Evolutionary conservation across 805 yeast species (phyloP), one percentile per base, ranked within the genome.

Genomic region (Suhomyces pyralidae): DNA sequence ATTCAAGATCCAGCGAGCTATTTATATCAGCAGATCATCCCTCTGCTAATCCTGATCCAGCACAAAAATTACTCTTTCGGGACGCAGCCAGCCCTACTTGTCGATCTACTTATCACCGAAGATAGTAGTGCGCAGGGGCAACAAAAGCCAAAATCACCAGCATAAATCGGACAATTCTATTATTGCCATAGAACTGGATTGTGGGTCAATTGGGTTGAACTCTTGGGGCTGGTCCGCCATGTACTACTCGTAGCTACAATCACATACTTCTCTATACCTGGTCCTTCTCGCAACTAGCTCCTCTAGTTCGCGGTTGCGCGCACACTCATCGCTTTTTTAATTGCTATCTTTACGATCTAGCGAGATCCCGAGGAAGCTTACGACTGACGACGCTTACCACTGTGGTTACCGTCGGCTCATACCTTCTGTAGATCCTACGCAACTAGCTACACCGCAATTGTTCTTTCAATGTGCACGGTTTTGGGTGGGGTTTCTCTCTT

Each of bases 51-150:
- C 49, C 49, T 46, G 49, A 46, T 46, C 49, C 49, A 46, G 49
- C 49, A 46, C 49, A 30, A 32, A 30, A 32, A 46, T 46, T 46
- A 22, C 49, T 34, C 12, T 34, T 46, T 46, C 24, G 43, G 49
- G 43, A 46, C 42, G 46, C 42, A 46, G 49, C 49, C 49, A 46
- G 49, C 49, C 43, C 49, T 40, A 44, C 36, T 20, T 34, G 49
- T 46, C 49, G 49, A 46, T 46, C 49, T 46, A 10, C 12, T 32
- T 46, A 40, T 46, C 49, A 38, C 24, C 43, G 49, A 46, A 44
- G 25, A 36, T 42, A 30, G 45, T 38, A 38, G 42, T 38, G 42
- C 42, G 24, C 42, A 19, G 42, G 42, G 42, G 24, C 42, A 17
- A 17, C 42, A 38, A n/a, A 38, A 38, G 22, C 36, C 7, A 38